Evolutionary conservation across 83 land plant species (phyloP).

Genomic region (Larix sibirica): DNA sequence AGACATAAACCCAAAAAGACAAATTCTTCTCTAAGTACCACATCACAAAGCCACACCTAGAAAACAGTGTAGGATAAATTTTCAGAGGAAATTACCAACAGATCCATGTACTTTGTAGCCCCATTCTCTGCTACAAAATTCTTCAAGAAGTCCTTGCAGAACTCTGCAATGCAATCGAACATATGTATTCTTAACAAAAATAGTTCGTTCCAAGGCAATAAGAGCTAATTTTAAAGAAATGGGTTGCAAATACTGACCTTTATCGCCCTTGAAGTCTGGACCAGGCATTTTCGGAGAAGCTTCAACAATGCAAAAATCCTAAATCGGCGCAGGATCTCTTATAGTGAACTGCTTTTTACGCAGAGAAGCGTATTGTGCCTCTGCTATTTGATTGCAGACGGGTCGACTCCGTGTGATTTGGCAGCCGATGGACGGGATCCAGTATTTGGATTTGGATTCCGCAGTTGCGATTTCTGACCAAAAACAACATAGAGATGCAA

Average conservation of each 20-base stretch:
- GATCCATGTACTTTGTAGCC: conserved; percentile 74
- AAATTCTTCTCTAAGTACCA: background rate
- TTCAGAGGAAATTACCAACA: conserved; percentile 56
- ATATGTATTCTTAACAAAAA: background rate
- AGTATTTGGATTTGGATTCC: too few relatives aligned
- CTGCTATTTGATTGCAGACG: too few relatives aligned
- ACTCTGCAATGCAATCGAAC: conserved; percentile 39
- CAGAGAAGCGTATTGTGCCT: too few relatives aligned
- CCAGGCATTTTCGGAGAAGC: conserved; percentile 22
- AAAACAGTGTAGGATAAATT: background rate
- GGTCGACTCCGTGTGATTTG: too few relatives aligned
- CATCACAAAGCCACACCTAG: background rate
- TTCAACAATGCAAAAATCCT: too few relatives aligned
- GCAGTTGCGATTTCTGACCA: too few relatives aligned
- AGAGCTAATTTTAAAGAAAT: background rate
- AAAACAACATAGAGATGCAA: too few relatives aligned
- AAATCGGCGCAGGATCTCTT: too few relatives aligned
- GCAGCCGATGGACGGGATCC: too few relatives aligned
- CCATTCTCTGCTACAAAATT: conserved; percentile 75
- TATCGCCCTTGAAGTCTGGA: conserved; percentile 53
- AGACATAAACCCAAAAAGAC: background rate
- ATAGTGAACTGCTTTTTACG: too few relatives aligned
- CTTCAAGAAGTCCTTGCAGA: conserved; percentile 79
- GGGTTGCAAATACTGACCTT: conserved; percentile 26
- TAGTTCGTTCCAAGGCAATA: background rate